Base-by-base conservation (phyloP, 192 early-diverging fungal genomes). In the Kappamyces sp. region DNA sequence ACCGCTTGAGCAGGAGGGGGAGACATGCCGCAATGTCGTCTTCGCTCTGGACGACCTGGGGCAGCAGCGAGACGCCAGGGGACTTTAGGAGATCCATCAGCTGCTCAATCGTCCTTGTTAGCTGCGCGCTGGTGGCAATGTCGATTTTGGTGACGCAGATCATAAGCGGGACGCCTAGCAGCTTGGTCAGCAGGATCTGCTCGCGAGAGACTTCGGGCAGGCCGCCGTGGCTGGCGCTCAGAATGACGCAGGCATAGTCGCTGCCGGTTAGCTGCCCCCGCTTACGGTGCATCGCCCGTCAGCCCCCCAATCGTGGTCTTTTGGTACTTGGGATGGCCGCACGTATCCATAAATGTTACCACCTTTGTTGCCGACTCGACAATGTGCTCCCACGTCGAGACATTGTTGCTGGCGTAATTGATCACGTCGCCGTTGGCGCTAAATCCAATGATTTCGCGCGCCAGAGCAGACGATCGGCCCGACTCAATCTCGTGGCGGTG, bases 401-500 rank as follows among this genome's bases (percentile, higher is more conserved):
- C 81, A 63, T 89, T 86, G 42, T 82, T 83, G 0, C 80, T 72
- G n/a, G 72, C 84, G 55, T 90, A 91, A 70, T 88, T 93, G 55
- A 94, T 78, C 33, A 90, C 60, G 14, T 70, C 66, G 15, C 89
- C 91, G 15, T 74, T 66, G 3, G 80, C 73, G 35, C 84, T 81
- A 67, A 91, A 96, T 1, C 94, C 91, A 45, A 96, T 74, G 54
- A 91, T 86, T 47, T 91, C 89, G 49, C 87, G 81, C 0, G 89
- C 78, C 30, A 96, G 87, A 32, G 91, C 91, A 14, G 90, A 93
- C 2, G 90, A 93, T 12, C 88, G 77, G 15, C 94, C 94, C 7
- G 87, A 75, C 68, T 89, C 88, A 38, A 96, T 86, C 62, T 96
- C 94, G 63, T 96, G 94, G 30, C 81, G 84, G 72, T 96, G 94